phyloP scores from a whole-genome alignment of 306 rosid genomes.

The Astragalus membranaceus region DNA sequence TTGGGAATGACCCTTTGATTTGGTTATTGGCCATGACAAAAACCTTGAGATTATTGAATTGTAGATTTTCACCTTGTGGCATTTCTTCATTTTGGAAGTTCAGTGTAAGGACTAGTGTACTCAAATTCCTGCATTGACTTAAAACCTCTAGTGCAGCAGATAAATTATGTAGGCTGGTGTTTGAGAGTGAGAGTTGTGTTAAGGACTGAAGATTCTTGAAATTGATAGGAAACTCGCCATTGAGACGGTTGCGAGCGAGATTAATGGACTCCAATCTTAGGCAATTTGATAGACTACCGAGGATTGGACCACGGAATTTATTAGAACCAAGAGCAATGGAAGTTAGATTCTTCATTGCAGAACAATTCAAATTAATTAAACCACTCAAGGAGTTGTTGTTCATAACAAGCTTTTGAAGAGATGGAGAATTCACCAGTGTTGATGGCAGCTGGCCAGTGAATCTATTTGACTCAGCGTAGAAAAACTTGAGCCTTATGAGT shows the following conservation, averaged over 20 bases:
- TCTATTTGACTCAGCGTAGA: conserved; percentile 6
- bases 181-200: conserved; percentile 22
- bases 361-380: conserved; percentile 22
- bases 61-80: conserved; percentile 4
- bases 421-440: conserved; percentile 26
- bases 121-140: conserved; percentile 34
- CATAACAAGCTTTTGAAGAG: conserved; percentile 7
- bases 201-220: conserved; percentile 24
- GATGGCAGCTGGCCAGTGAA: conserved; percentile 15
- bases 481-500: conserved; percentile 15
- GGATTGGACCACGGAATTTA: conserved; percentile 30
- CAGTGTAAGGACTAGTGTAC: not conserved
- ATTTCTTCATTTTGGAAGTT: conserved; percentile 35
- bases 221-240: conserved; percentile 9
- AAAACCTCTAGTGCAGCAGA: conserved; percentile 25
- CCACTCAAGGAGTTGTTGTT: conserved; percentile 18
- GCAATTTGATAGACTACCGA: conserved; percentile 27
- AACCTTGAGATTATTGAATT: conserved; percentile 27
- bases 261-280: conserved; percentile 11
- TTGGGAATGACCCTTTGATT: conserved; percentile 42
- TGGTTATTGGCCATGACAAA: conserved; percentile 21
- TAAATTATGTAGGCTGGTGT: conserved; percentile 15
- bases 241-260: conserved; percentile 24
- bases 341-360: conserved; percentile 25
- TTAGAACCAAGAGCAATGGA: conserved; percentile 29